Base-by-base conservation (phyloP, 2,329 filamentous ascomycete genomes). In the Talaromyces sp. region DNA sequence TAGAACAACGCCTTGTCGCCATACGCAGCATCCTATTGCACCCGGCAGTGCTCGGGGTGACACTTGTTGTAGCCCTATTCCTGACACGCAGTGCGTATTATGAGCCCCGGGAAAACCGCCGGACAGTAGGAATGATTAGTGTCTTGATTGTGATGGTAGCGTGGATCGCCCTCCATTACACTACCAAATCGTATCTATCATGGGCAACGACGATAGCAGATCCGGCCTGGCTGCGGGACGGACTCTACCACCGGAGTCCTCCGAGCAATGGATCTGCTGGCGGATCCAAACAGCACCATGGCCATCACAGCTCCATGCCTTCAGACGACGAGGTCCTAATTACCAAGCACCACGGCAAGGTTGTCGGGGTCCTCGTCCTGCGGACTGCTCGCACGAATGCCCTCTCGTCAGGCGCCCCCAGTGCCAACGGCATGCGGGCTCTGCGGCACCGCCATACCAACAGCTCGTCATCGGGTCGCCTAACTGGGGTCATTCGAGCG, bases 1-100 rank as follows among this genome's bases (percentile, higher is more conserved):
- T 90, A 47, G 89, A 95, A 76, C 91, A 94, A 80, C 86, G 89
- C 63, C 87, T 90, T 71, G 78, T 83, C 8, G 86, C 89, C 16
- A 85, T 87, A 56, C 78, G 80, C 63, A 79, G 85, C 66, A 78
- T 94, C 61, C 79, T 89, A 63, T 84, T 84, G 68, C 86, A 91
- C 75, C 79, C 83, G 55, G 72, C 80, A 42, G 82, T 82, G 66
- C 66, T 81, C 28, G 70, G 73, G 1, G 40, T 72, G 5, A 64
- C 79, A 27, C 71, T 78, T 28, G 73, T 71, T 0, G 67, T 79
- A 53, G 65, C 80, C 23, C 70, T 76, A 6, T 50, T 79, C 3
- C 64, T 80, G 10, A 76, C 72, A n/a, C 77, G 79, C 61, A 75
- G 72, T 61, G 70, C 81, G 61, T 74, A 76, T 65, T 73, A 76